Conservation (phyloP, 306 rosid species). For the Macrotyloma uniflorum region DNA sequence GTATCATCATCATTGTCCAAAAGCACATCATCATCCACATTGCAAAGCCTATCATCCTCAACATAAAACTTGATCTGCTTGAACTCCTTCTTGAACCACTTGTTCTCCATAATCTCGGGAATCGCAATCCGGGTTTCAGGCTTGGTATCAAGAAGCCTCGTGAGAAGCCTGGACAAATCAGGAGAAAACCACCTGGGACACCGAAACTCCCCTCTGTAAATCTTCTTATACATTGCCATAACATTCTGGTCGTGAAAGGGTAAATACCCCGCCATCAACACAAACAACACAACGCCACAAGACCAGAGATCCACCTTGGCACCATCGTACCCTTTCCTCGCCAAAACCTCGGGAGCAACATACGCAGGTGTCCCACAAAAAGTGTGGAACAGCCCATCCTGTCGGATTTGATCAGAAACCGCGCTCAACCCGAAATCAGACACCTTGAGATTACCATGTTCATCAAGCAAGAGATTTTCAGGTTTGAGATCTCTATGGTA, state of each 20-base stretch:
- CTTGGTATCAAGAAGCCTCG: constrained; percentile 66
- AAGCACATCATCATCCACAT: constrained; percentile 45
- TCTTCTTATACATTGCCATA: constrained; percentile 92
- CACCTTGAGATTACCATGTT: constrained; percentile 76
- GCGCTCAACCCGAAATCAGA: constrained; percentile 91
- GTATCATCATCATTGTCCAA: constrained; percentile 33
- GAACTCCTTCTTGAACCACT: constrained; percentile 90
- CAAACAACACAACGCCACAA: constrained; percentile 84
- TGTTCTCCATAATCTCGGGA: constrained; percentile 83
- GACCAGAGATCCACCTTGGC: constrained; percentile 93
- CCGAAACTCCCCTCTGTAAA: constrained; percentile 79
- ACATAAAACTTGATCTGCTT: constrained; percentile 84
- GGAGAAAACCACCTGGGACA: constrained; percentile 91
- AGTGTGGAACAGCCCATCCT: constrained; percentile 90
- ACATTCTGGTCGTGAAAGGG: constrained; percentile 92
- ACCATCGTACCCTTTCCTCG: constrained; percentile 82
- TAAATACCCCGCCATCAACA: constrained; percentile 88
- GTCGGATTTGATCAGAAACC: constrained; percentile 86
- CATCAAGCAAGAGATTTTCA: constrained; percentile 78
- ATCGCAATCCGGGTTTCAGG: constrained; percentile 73
- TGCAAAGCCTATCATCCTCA: constrained; percentile 85
- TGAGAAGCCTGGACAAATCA: constrained; percentile 56
- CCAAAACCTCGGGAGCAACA: constrained; percentile 92
- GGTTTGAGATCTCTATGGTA: constrained; percentile 90
- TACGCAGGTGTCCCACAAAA: constrained; percentile 97